Percentiles rank a stretch among this genome's conserved stretches.
Evolutionary conservation across 129 eudicot genomes (phyloP).

Genomic region (Artemisia tridentata): DNA sequence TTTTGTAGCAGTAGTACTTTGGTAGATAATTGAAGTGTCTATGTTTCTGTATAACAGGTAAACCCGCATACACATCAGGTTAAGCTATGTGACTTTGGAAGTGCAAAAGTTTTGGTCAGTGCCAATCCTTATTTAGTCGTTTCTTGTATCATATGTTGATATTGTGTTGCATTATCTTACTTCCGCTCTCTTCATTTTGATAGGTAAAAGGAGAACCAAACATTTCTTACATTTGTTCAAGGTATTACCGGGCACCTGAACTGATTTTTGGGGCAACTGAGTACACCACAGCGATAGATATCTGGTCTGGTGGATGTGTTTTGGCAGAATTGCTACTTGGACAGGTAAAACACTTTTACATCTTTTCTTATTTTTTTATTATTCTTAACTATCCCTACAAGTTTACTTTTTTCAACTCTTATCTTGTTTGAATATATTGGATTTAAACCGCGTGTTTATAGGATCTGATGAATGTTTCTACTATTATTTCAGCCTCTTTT

Average conservation of each 20-base stretch:
- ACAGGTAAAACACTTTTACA: conserved; percentile 22
- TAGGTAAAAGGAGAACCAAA: conserved; percentile 85
- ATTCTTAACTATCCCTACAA: no score
- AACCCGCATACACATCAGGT: conserved; percentile 95
- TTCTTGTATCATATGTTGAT: neutral
- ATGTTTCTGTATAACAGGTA: conserved; percentile 45
- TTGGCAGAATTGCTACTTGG: conserved; percentile 62
- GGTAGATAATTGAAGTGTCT: conserved; percentile 2
- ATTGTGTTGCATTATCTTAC: conserved; percentile 22
- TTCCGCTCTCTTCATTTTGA: neutral
- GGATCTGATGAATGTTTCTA: conserved; percentile 7
- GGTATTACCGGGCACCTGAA: conserved; percentile 58
- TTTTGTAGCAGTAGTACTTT: neutral
- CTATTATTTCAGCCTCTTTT: conserved; percentile 42
- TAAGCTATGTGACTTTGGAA: conserved; percentile 81
- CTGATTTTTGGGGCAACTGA: conserved; percentile 62
- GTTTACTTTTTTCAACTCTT: neutral
- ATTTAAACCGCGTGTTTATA: conserved; percentile 7
- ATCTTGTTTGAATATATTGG: neutral
- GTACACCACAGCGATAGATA: conserved; percentile 69
- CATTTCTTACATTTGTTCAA: conserved; percentile 75
- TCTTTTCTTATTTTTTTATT: neutral
- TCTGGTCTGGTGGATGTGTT: conserved; percentile 66
- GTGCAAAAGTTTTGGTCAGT: conserved; percentile 83
- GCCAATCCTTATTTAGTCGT: neutral